Evolutionary conservation across 331 rosid species (phyloP).

Genomic region (Rhamnella rubrinervis): DNA sequence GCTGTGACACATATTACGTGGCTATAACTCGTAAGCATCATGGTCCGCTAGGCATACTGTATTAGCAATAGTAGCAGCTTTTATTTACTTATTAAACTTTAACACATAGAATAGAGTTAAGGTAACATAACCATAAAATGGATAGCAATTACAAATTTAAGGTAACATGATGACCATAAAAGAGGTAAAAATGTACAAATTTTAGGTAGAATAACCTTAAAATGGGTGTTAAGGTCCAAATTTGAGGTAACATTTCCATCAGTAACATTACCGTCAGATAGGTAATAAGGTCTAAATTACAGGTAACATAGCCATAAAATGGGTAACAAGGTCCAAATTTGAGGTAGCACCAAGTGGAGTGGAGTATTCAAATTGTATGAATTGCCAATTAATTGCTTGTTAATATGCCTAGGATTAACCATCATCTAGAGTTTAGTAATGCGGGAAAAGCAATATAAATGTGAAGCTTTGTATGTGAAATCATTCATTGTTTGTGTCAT

Average conservation of each 20-base stretch:
- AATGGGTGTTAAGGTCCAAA: too few species aligned
- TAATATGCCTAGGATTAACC: conserved; percentile 8
- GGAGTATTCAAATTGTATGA: too few species aligned
- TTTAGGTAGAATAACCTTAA: too few species aligned
- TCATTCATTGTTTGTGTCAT: background rate
- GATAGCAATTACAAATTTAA: too few species aligned
- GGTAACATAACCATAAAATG: background rate
- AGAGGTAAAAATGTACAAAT: too few species aligned
- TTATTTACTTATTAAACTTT: background rate
- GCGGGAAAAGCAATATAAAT: background rate
- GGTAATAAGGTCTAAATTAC: too few species aligned
- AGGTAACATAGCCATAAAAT: too few species aligned
- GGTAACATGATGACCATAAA: too few species aligned
- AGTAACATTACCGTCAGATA: too few species aligned
- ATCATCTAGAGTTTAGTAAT: background rate
- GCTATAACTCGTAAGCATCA: background rate
- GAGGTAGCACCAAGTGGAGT: too few species aligned
- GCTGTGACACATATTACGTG: background rate
- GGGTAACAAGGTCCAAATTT: too few species aligned
- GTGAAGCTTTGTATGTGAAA: background rate
- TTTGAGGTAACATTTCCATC: too few species aligned
- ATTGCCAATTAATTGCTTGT: conserved; percentile 17
- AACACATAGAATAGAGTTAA: background rate
- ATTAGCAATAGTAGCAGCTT: background rate
- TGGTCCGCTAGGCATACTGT: background rate